Percentiles rank a stretch among this genome's conserved stretches.
These are phyloP conservation scores for Oidiodendron maius DNA, from an alignment of 495 filamentous ascomycete species.

Conservation along the genomic window DNA sequence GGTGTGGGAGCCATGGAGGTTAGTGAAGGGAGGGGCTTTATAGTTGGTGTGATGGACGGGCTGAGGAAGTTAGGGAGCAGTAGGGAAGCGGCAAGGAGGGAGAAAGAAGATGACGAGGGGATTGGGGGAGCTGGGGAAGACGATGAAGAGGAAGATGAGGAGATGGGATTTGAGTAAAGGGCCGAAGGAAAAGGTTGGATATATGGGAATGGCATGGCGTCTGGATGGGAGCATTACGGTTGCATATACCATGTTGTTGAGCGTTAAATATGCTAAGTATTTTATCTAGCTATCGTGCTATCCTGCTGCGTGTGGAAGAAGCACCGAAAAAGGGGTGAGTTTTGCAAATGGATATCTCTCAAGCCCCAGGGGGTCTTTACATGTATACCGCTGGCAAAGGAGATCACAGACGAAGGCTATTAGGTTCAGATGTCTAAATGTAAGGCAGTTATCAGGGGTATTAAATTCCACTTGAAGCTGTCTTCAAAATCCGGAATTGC, in stretches of 20 bases:
- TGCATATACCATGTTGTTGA: background rate
- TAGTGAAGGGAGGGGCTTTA: constrained; percentile 77
- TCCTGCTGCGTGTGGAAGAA: too few relatives aligned
- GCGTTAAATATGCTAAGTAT: background rate
- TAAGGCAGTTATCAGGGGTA: too few relatives aligned
- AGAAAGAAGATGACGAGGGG: constrained; percentile 46
- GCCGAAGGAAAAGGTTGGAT: background rate
- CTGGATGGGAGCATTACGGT: background rate
- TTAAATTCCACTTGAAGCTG: too few relatives aligned
- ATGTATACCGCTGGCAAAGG: too few relatives aligned
- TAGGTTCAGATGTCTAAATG: too few relatives aligned
- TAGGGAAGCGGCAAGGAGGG: constrained; percentile 47
- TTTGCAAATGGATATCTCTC: too few relatives aligned
- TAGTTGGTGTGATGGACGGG: constrained; percentile 80
- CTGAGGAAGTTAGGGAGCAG: constrained; percentile 62
- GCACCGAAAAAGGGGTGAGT: too few relatives aligned
- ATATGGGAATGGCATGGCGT: background rate
- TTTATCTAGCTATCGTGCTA: too few relatives aligned
- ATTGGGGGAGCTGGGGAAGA: constrained; percentile 33
- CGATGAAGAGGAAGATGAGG: constrained; percentile 38
- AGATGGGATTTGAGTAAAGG: constrained; percentile 22
- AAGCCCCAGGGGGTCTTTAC: too few relatives aligned
- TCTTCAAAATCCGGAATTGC: too few relatives aligned
- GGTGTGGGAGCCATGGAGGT: constrained; percentile 91
- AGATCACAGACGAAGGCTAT: too few relatives aligned